Conservation (phyloP, 2,329 filamentous ascomycete species). For the Arachnopeziza araneosa region DNA sequence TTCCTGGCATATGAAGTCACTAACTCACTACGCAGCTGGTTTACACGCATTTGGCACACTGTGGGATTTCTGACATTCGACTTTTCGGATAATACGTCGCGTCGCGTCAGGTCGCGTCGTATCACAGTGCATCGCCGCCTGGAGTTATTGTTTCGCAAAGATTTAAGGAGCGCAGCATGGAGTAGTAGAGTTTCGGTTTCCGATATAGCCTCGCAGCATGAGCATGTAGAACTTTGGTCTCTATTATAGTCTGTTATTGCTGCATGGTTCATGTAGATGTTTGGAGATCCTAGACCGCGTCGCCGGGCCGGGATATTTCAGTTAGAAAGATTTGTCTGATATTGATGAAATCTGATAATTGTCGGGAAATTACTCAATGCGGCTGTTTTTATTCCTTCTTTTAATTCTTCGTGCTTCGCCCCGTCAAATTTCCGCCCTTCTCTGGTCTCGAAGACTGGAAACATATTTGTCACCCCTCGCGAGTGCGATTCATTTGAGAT, state of each 20-base stretch:
- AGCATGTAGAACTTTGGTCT: neutral
- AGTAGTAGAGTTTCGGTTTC: neutral
- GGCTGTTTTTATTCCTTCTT: neutral
- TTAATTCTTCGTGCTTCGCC: neutral
- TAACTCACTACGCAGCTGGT: slow-evolving; percentile 26
- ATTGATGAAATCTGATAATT: neutral
- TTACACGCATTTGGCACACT: slow-evolving; percentile 36
- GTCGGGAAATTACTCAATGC: neutral
- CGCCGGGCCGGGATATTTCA: slow-evolving; percentile 1
- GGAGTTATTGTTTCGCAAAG: slow-evolving; percentile 1
- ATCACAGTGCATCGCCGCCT: neutral
- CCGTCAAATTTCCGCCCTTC: too few species aligned
- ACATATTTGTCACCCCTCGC: too few species aligned
- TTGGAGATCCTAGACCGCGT: slow-evolving; percentile 1
- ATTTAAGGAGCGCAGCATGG: neutral
- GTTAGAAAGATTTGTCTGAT: slow-evolving; percentile 4
- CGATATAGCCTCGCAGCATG: slow-evolving; percentile 1
- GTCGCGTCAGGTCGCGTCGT: too few species aligned
- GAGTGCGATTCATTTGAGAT: too few species aligned
- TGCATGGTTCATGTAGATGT: neutral
- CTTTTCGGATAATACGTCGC: slow-evolving; percentile 4
- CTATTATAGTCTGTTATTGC: neutral
- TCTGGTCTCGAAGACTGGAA: too few species aligned
- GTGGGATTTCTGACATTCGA: slow-evolving; percentile 34
- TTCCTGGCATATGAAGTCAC: slow-evolving; percentile 2